phyloP scores from a whole-genome alignment of 2,329 filamentous ascomycete species.

The Proliferodiscus dingleyae region DNA sequence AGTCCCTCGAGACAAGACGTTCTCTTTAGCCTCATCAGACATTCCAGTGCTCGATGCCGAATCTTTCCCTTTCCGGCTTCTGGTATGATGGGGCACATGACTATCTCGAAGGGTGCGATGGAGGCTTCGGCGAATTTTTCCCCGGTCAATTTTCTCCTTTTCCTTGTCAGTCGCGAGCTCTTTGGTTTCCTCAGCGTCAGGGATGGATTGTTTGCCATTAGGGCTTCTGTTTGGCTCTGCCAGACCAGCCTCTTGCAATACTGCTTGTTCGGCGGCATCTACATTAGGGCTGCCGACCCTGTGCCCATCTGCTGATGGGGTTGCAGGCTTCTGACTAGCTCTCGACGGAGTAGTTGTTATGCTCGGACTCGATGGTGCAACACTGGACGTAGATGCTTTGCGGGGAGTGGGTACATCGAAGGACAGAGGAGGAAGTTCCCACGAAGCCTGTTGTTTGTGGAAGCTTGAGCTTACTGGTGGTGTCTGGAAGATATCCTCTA shows the following conservation, averaged over 20 bases:
- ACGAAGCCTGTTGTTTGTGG: conserved; percentile 39
- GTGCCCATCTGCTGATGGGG: conserved; percentile 28
- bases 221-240: conserved; percentile 43
- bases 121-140: conserved; percentile 71
- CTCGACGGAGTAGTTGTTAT: conserved; percentile 31
- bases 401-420: conserved; percentile 34
- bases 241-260: conserved; percentile 64
- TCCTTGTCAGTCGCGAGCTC: conserved; percentile 22
- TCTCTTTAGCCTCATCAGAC: conserved; percentile 46
- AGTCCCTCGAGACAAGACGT: conserved; percentile 70
- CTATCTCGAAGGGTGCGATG: conserved; percentile 86
- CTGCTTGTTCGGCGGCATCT: conserved; percentile 63
- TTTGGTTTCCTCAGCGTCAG: conserved; percentile 31
- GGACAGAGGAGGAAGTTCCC: conserved; percentile 38
- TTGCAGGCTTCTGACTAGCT: conserved; percentile 30
- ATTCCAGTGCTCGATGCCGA: conserved; percentile 53
- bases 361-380: conserved; percentile 29
- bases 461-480: conserved; percentile 39
- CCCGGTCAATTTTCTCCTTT: conserved; percentile 32
- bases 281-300: conserved; percentile 27
- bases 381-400: conserved; percentile 42
- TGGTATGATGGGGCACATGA: conserved; percentile 60
- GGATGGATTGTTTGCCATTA: conserved; percentile 35
- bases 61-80: conserved; percentile 73
- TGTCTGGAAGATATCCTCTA: conserved; percentile 45